Conservation (phyloP, 2,329 filamentous ascomycete genomes). For the Clonostachys rosea region DNA sequence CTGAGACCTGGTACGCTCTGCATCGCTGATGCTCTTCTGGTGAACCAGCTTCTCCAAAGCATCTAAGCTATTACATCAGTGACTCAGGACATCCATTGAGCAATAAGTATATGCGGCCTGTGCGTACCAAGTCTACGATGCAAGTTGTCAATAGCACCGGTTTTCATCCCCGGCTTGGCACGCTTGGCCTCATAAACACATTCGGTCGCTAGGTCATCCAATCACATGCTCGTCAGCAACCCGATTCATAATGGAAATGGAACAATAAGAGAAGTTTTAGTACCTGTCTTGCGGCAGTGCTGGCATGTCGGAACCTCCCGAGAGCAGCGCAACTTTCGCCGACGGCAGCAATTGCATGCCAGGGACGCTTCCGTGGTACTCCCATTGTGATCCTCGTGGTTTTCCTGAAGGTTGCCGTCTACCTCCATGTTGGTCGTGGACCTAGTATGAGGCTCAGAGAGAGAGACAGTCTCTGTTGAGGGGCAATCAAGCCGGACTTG, state of each 20-base stretch:
- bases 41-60: not conserved
- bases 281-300: conserved; percentile 21
- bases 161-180: conserved; percentile 13
- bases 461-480: too few relatives aligned
- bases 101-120: too few relatives aligned
- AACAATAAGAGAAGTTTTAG: conserved; percentile 1
- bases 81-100: too few relatives aligned
- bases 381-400: too few relatives aligned
- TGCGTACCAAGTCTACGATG: conserved; percentile 11
- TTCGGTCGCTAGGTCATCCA: conserved; percentile 5
- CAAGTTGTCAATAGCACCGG: conserved; percentile 12
- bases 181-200: conserved; percentile 14
- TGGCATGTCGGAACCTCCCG: conserved; percentile 21
- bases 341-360: conserved; percentile 23
- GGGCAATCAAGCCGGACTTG: too few relatives aligned
- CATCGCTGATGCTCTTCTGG: too few relatives aligned
- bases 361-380: conserved; percentile 8
- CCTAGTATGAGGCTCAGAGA: too few relatives aligned
- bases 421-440: too few relatives aligned
- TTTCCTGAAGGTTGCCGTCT: too few relatives aligned
- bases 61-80: not conserved
- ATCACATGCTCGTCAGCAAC: not conserved
- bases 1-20: too few relatives aligned
- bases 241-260: not conserved
- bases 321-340: conserved; percentile 24